Base-by-base conservation (phyloP, 2,329 filamentous ascomycete genomes). In the Sordariomycetes sp. region DNA sequence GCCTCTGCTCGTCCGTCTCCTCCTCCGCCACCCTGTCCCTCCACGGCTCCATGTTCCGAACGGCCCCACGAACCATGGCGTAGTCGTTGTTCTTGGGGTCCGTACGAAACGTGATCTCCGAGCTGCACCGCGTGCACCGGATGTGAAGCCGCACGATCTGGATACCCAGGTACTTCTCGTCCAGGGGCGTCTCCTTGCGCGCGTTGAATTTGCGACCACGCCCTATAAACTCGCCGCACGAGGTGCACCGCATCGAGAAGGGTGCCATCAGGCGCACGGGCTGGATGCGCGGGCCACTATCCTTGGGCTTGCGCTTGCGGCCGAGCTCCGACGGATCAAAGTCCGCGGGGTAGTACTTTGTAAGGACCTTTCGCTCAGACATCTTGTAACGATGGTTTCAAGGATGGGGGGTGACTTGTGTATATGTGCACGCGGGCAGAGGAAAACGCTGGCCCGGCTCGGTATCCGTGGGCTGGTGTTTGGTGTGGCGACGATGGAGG, bases 41-140 rank as follows among this genome's bases (percentile, higher is more conserved):
- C 94, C 94, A 99, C 0, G 88, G 87, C 70, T 99, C 94, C 61
- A 94, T 94, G 69, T 96, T 97, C 52, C 94, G 80, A 72, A 92
- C 90, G 5, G 92, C 94, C 17, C 94, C 92, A 54, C 80, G 79
- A 69, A 95, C 80, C 66, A 79, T 77, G 81, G 71, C 82, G 67
- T 96, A 99, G 68, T 97, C 92, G 78, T 90, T 90, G 66, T 91
- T 91, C 70, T 95, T 95, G 0, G 94, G 94, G 64, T 99, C 94
- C 0, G 94, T 97, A 62, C 88, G 86, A 75, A 97, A 95, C 0
- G 89, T 90, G 63, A 97, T 96, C 67, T 96, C 90, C 51, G 81
- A 84, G 51, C 79, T 85, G 72, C 92, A 96, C 53, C 90, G 76
- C 36, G 91, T 95, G 72, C 92, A 96, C 8, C 89, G 81, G 65